These are phyloP conservation scores for Camellia japonica DNA, from an alignment of 148 eudicot genomes.

Conservation along the genomic window DNA sequence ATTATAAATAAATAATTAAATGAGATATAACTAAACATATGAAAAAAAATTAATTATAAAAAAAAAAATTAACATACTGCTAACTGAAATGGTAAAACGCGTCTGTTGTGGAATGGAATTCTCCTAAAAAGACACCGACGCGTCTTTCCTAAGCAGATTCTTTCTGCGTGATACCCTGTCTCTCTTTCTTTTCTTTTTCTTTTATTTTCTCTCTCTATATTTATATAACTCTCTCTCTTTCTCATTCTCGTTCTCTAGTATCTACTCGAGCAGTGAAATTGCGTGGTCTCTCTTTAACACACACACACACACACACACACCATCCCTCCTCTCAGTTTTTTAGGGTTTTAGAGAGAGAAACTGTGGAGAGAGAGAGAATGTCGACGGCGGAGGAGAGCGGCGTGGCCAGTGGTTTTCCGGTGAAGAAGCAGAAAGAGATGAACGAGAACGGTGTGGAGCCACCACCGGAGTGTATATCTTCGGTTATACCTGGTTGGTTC, in stretches of 20 bases:
- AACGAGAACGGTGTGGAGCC: slow-evolving; percentile 16
- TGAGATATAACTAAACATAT: no score
- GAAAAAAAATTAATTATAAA: no score
- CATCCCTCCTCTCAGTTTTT: neutral
- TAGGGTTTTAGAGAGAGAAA: slow-evolving; percentile 8
- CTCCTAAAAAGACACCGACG: neutral
- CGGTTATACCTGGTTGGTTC: slow-evolving; percentile 92
- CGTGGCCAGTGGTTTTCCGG: slow-evolving; percentile 38
- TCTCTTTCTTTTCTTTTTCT: no score
- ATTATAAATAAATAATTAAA: no score
- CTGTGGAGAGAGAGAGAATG: neutral
- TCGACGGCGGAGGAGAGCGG: slow-evolving; percentile 41
- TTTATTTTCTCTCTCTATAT: no score
- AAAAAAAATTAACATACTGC: no score
- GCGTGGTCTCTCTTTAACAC: slow-evolving; percentile 2
- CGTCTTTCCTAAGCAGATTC: slow-evolving; percentile 26
- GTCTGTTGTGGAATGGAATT: no score
- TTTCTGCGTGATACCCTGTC: neutral
- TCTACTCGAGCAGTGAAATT: neutral
- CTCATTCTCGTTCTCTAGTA: neutral
- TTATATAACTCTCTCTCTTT: no score
- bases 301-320: neutral
- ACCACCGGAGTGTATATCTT: slow-evolving; percentile 35
- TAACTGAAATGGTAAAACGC: no score
- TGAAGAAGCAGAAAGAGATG: slow-evolving; percentile 38